Evolutionary conservation across 148 eudicot species (phyloP).

Genomic region (Persicaria tinctoria): DNA sequence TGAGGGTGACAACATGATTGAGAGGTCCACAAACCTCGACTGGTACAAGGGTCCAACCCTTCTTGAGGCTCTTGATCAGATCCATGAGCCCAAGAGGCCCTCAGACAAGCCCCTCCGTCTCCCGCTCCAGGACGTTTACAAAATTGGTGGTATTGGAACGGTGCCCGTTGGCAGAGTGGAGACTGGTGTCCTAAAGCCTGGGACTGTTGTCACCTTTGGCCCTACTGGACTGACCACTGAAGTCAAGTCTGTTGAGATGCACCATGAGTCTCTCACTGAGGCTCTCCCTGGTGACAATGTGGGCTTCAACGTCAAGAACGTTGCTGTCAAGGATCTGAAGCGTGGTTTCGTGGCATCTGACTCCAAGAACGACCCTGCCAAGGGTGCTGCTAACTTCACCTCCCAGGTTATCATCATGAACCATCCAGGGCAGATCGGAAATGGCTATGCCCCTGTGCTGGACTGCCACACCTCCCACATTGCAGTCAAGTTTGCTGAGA

Average conservation of each 20-base stretch:
- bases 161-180: constrained; percentile 30
- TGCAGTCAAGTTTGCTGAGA: constrained; percentile 27
- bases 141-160: constrained; percentile 32
- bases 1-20: constrained; percentile 33
- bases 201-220: constrained; percentile 26
- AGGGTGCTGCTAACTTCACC: constrained; percentile 29
- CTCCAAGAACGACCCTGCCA: constrained; percentile 30
- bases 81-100: constrained; percentile 27
- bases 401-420: constrained; percentile 31
- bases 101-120: constrained; percentile 29
- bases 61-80: constrained; percentile 25
- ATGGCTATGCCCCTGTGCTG: constrained; percentile 27
- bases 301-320: constrained; percentile 29
- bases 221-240: constrained; percentile 29
- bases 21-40: constrained; percentile 30
- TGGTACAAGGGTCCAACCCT: constrained; percentile 34
- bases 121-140: constrained; percentile 31
- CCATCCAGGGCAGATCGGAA: constrained; percentile 30
- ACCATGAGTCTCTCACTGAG: constrained; percentile 31
- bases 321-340: constrained; percentile 32
- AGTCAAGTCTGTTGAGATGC: constrained; percentile 32
- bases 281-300: constrained; percentile 30
- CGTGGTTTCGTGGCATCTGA: constrained; percentile 29
- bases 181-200: constrained; percentile 26
- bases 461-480: constrained; percentile 34